Percentiles rank a stretch among this genome's conserved stretches.
Evolutionary conservation across 139 green algal genomes (phyloP).

Genomic region (Chlorella sp.): DNA sequence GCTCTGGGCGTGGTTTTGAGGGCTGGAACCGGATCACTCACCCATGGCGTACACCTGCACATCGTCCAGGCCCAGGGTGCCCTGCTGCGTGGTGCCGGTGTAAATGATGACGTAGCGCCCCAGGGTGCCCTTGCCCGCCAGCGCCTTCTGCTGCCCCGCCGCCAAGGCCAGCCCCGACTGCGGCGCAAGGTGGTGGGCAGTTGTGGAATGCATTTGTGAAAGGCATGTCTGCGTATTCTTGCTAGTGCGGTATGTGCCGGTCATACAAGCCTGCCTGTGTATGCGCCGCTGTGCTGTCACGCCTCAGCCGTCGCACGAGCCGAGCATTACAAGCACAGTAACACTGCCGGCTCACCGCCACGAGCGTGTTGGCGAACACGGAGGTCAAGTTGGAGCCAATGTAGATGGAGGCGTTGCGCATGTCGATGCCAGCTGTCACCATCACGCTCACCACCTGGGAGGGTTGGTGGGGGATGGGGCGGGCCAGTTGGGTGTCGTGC

Average conservation of each 20-base stretch:
- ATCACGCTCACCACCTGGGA: conserved; percentile 16
- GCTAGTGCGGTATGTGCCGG: no score
- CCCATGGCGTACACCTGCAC: conserved; percentile 32
- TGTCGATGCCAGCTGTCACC: conserved; percentile 26
- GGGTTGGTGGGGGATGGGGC: no score
- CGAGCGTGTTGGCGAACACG: conserved; percentile 25
- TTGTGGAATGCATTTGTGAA: no score
- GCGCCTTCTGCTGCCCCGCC: conserved; percentile 20
- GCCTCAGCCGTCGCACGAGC: not conserved
- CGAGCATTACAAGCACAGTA: no score
- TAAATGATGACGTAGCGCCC: conserved; percentile 44
- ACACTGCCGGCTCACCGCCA: not conserved
- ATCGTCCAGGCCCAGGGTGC: conserved; percentile 29
- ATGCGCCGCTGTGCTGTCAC: no score
- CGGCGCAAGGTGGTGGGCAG: not conserved
- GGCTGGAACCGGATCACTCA: no score
- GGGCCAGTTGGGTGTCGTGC: not conserved
- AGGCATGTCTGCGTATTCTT: no score
- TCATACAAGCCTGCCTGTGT: no score
- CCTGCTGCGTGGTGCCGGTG: not conserved
- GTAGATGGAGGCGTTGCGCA: conserved; percentile 30
- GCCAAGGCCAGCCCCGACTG: conserved; percentile 21
- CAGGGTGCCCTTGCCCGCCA: not conserved
- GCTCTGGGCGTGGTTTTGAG: no score
- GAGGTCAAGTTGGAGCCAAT: conserved; percentile 29